Conservation (phyloP, 306 rosid genomes). For the Cucurbita argyrosperma region DNA sequence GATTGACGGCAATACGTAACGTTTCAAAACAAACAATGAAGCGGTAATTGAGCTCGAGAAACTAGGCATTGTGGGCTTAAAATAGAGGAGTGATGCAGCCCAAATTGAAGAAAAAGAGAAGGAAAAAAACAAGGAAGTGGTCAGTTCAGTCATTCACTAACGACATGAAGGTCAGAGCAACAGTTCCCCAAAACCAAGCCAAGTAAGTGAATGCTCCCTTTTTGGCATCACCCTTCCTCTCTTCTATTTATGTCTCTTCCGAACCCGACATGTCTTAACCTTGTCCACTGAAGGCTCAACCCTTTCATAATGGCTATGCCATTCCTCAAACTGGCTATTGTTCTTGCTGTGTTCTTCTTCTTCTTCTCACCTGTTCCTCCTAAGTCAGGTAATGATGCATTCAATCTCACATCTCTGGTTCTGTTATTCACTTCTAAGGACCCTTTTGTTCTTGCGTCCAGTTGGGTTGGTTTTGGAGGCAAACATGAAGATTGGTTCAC, state of each 20-base stretch:
- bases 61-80: too few species aligned
- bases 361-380: background rate
- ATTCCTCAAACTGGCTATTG: background rate
- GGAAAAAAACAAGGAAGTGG: background rate
- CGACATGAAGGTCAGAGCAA: background rate
- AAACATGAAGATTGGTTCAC: constrained; percentile 53
- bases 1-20: too few species aligned
- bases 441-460: background rate
- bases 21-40: too few species aligned
- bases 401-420: too few species aligned
- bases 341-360: background rate
- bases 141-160: background rate
- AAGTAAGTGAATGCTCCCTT: background rate
- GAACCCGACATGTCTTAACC: background rate
- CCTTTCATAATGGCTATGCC: background rate
- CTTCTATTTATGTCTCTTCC: constrained; percentile 2
- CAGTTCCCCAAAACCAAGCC: background rate
- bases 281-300: background rate
- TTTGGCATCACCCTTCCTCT: background rate
- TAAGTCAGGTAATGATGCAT: background rate
- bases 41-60: too few species aligned
- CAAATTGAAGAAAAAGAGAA: too few species aligned
- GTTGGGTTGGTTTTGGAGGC: background rate
- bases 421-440: too few species aligned
- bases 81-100: too few species aligned